Base-by-base conservation (phyloP, 1,284 basidiomycete species). In the Ustilago tritici region DNA sequence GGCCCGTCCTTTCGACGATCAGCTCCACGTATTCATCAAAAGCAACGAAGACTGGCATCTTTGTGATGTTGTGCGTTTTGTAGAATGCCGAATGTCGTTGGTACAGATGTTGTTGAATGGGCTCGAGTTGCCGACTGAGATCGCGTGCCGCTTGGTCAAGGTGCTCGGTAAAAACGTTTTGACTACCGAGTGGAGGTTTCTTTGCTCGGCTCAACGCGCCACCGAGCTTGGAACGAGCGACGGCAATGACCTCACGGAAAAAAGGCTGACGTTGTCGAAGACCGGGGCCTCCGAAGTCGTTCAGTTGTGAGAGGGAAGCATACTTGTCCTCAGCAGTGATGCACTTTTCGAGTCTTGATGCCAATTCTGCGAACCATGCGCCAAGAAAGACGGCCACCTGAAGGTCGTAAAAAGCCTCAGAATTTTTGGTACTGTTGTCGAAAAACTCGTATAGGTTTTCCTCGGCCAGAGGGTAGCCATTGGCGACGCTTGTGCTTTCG, bases 11-110 rank as follows among this genome's bases (percentile, higher is more conserved):
- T 17, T 41, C 1, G 31, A 53, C 34, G 14, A 28, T 62, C 32
- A 69, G 14, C 56, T 69, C 40, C 35, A 61, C 67, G 46, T 57
- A 70, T n/a, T 64, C 61, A 53, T 70, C 57, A n/a, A 70, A 32
- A n/a, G 67, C 67, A 11, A 70, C 61, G 1, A 64, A 32, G n/a
- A 60, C 53, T 1, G 61, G 56, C 8, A 43, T 17, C 40, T 43
- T 15, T 12, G 14, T 43, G 10, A 43, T 43, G 7, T 15, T 1
- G n/a, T 43, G 40, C 40, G 9, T 17, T 43, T 43, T 6, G 40
- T 43, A 43, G 14, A n/a, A 43, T 11, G 40, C 40, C 2, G 14
- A 43, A 43, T 43, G 40, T 17, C 15, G 2, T 43, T 17, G 40
- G 9, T 43, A 17, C 40, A 43, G 14, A 43, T 43, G 40, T 17